These are phyloP conservation scores for Micractinium conductrix DNA, from an alignment of 139 green algal genomes.

Conservation along the genomic window DNA sequence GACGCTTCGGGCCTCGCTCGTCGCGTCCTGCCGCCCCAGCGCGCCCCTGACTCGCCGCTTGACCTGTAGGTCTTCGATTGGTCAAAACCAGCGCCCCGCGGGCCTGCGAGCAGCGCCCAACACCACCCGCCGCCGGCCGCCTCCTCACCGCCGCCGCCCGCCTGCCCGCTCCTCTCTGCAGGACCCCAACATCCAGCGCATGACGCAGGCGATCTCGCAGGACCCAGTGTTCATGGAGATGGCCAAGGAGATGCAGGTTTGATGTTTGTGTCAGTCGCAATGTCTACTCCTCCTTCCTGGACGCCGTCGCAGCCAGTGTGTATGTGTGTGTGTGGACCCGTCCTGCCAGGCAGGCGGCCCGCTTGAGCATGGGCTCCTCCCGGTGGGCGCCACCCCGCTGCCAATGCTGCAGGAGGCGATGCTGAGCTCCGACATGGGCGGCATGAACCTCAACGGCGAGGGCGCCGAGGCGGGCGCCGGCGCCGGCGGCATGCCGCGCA, in stretches of 20 bases:
- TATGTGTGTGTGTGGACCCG: too few relatives aligned
- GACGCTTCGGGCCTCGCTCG: not conserved
- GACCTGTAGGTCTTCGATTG: too few relatives aligned
- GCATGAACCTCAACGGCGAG: constrained; percentile 41
- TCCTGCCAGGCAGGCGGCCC: too few relatives aligned
- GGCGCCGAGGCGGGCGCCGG: not conserved
- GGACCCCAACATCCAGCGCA: constrained; percentile 56
- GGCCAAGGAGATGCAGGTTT: constrained; percentile 53
- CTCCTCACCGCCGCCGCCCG: not conserved
- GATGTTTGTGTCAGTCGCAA: too few relatives aligned
- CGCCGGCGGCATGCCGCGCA: constrained; percentile 23
- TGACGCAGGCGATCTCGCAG: constrained; percentile 52
- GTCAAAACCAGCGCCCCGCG: too few relatives aligned
- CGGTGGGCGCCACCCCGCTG: too few relatives aligned
- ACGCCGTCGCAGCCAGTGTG: too few relatives aligned
- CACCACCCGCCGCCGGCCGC: not conserved
- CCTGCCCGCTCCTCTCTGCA: constrained; percentile 2
- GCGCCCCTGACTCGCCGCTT: too few relatives aligned
- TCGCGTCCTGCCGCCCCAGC: too few relatives aligned
- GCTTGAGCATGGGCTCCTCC: too few relatives aligned
- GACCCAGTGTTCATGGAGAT: constrained; percentile 53
- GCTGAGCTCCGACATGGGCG: constrained; percentile 24
- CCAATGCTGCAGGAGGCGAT: constrained; percentile 53
- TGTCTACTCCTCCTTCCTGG: too few relatives aligned
- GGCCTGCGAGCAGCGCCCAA: not conserved